Evolutionary conservation across 2,329 filamentous ascomycete genomes (phyloP), one percentile per base, ranked within the genome.

Genomic region (Cladophialophora immunda): DNA sequence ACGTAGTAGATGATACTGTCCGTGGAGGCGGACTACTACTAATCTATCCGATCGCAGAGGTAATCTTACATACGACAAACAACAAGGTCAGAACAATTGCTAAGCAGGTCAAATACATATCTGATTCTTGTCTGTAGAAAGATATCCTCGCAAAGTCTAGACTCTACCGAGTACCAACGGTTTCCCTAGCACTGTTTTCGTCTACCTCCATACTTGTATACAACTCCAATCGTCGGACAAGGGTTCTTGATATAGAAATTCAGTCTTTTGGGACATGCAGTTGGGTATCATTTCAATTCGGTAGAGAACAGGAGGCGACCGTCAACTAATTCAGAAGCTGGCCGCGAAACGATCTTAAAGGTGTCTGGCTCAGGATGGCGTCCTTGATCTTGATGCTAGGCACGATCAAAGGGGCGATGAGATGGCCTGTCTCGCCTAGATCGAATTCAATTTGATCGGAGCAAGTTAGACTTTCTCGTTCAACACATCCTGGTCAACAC

Each of bases 401-500:
- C 9, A 27, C 32, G n/a, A 29, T 47, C 36, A 32, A 29, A 3
- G 25, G n/a, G 29, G 53, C 59, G n/a, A 47, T 47, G 41, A 50
- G 45, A 50, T 11, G 45, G 38, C 15, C 17, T 50, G 11, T 19
- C 45, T 13, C 15, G 19, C 11, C 8, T n/a, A 41, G 38, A n/a
- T 41, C 38, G 13, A 50, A 11, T 3, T 25, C 9, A 11, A 32
- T 34, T 13, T 4, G 15, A 55, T 30, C 52, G 17, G 5, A 19
- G 2, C n/a, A 56, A n/a, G 36, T 27, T 58, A 59, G n/a, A 69
- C 22, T 36, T 62, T 64, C 32, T 66, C 64, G 9, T 58, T 27
- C 9, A 69, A 22, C 27, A 69, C 56, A 50, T 67, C 13, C 54
- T 58, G 52, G 25, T 62, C 58, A 6, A 69, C 67, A 7, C 61